phyloP scores from a whole-genome alignment of 2,329 filamentous ascomycete genomes.

The Fusarium concolor region DNA sequence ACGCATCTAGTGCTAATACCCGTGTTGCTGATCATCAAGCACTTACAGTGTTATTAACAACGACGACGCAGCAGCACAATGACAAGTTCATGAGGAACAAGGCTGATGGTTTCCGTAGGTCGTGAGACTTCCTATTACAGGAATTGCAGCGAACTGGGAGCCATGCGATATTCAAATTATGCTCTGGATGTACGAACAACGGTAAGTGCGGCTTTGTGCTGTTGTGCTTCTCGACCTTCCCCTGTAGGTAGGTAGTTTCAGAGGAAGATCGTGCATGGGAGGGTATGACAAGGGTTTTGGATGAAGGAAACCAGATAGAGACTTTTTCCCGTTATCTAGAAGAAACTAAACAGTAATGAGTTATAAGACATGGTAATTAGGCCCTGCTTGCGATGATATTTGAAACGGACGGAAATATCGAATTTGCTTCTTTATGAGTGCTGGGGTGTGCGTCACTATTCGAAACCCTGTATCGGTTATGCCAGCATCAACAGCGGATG shows the following conservation, averaged over 20 bases:
- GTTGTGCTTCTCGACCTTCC: constrained; percentile 28
- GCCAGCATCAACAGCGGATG: background rate
- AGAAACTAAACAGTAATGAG: constrained; percentile 1
- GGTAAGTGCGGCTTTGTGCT: constrained; percentile 22
- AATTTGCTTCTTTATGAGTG: constrained; percentile 7
- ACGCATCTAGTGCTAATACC: background rate
- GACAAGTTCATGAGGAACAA: constrained; percentile 14
- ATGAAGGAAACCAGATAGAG: constrained; percentile 4
- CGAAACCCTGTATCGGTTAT: background rate
- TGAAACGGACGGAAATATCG: constrained; percentile 15
- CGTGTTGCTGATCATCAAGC: constrained; percentile 24
- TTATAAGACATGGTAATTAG: background rate
- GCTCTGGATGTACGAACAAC: constrained; percentile 21
- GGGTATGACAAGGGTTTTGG: constrained; percentile 20
- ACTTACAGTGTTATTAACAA: constrained; percentile 15
- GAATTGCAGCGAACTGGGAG: constrained; percentile 43
- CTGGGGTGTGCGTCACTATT: constrained; percentile 2
- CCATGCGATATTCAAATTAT: constrained; percentile 29
- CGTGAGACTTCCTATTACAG: constrained; percentile 38
- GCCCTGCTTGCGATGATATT: background rate
- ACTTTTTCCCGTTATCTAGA: constrained; percentile 7
- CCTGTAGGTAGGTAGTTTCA: constrained; percentile 38
- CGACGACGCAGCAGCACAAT: background rate
- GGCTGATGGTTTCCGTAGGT: constrained; percentile 27
- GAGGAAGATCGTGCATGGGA: constrained; percentile 22